Evolutionary conservation across 345 rosid genomes (phyloP).

Genomic region (Turritis glabra): DNA sequence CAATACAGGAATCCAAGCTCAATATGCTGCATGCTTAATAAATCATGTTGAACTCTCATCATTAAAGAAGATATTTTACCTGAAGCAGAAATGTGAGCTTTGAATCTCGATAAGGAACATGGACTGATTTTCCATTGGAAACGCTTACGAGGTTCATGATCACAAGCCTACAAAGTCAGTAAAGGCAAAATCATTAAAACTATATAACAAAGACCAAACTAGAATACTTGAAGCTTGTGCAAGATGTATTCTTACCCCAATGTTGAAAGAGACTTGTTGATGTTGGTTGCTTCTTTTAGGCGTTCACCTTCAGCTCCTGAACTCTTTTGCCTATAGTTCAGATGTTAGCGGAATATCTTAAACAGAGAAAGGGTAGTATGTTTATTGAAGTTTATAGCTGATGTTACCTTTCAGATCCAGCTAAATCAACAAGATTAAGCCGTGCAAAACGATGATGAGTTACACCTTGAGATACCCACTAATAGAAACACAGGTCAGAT

Average conservation of each 20-base stretch:
- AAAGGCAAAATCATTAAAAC: conserved; percentile 5
- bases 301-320: conserved; percentile 99
- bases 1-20: neutral
- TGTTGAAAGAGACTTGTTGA: conserved; percentile 97
- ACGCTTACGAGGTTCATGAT: conserved; percentile 95
- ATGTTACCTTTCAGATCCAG: conserved; percentile 95
- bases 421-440: conserved; percentile 96
- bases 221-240: conserved; percentile 1
- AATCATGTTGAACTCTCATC: neutral
- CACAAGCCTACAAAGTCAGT: conserved; percentile 69
- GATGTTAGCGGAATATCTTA: conserved; percentile 25
- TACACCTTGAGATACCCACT: conserved; percentile 99
- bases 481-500: conserved; percentile 17
- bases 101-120: conserved; percentile 98
- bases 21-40: neutral
- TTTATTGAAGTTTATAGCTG: neutral
- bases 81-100: conserved; percentile 99
- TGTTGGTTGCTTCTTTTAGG: conserved; percentile 97
- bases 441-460: conserved; percentile 95
- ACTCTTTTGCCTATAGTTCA: conserved; percentile 73
- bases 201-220: conserved; percentile 9
- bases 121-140: conserved; percentile 94
- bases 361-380: neutral
- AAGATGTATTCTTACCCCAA: conserved; percentile 64
- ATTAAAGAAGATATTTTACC: conserved; percentile 42